phyloP scores from a whole-genome alignment of 2,329 filamentous ascomycete genomes.

The Arthroderma sp. region DNA sequence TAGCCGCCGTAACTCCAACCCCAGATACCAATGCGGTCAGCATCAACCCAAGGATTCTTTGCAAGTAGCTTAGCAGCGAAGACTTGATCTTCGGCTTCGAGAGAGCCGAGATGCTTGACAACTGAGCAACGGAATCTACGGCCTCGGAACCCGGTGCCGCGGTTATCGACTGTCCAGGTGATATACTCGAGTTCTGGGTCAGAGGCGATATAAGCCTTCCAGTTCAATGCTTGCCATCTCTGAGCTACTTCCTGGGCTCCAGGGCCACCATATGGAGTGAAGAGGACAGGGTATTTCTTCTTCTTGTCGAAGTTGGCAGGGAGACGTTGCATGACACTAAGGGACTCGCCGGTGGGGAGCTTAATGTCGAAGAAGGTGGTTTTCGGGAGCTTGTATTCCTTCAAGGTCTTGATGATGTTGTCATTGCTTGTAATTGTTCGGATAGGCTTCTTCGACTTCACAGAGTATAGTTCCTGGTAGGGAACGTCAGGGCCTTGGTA shows the following conservation, averaged over 20 bases:
- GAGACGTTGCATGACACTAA: slow-evolving; percentile 54
- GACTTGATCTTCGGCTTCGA: slow-evolving; percentile 55
- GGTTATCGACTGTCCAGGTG: slow-evolving; percentile 55
- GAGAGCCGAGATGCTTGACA: slow-evolving; percentile 45
- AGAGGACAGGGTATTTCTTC: slow-evolving; percentile 54
- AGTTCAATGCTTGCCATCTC: slow-evolving; percentile 41
- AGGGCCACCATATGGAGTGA: slow-evolving; percentile 56
- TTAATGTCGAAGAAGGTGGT: slow-evolving; percentile 50
- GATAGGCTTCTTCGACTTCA: slow-evolving; percentile 38
- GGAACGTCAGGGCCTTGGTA: slow-evolving; percentile 56
- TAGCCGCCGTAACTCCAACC: slow-evolving; percentile 60
- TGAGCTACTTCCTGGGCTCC: slow-evolving; percentile 50
- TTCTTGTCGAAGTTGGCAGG: slow-evolving; percentile 50
- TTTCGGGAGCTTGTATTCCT: slow-evolving; percentile 50
- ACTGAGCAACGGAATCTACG: slow-evolving; percentile 49
- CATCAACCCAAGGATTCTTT: slow-evolving; percentile 41
- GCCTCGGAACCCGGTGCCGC: slow-evolving; percentile 53
- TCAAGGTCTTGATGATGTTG: slow-evolving; percentile 41
- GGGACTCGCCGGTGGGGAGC: slow-evolving; percentile 46
- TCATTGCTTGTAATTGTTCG: slow-evolving; percentile 49
- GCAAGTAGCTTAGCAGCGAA: slow-evolving; percentile 49
- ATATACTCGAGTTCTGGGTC: slow-evolving; percentile 57
- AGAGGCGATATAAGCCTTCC: slow-evolving; percentile 51
- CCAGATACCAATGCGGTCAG: slow-evolving; percentile 50
- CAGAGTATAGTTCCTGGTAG: slow-evolving; percentile 53